Conservation (phyloP, 2,329 filamentous ascomycete genomes). For the Colletotrichum tropicicola region DNA sequence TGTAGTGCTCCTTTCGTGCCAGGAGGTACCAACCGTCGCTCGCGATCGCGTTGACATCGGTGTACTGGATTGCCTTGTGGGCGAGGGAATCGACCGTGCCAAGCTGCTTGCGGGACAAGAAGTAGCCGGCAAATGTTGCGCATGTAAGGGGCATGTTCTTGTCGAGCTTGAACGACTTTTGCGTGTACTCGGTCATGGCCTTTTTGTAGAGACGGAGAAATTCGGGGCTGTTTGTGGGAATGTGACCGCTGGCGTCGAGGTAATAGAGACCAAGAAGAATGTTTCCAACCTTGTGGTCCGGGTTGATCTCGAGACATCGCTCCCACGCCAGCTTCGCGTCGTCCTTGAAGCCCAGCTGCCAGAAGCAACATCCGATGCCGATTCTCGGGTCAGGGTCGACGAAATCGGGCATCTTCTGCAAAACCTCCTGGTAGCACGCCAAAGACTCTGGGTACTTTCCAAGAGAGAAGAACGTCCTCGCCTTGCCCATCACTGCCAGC, state of each 20-base stretch:
- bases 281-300: conserved; percentile 88
- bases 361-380: conserved; percentile 95
- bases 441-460: conserved; percentile 87
- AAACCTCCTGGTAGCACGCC: conserved; percentile 84
- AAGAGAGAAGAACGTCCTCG: conserved; percentile 85
- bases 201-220: conserved; percentile 90
- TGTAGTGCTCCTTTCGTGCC: conserved; percentile 89
- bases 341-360: conserved; percentile 94
- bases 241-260: conserved; percentile 84
- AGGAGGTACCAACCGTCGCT: conserved; percentile 98
- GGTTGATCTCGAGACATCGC: conserved; percentile 80
- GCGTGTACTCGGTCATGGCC: conserved; percentile 93
- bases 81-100: conserved; percentile 86
- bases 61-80: conserved; percentile 93
- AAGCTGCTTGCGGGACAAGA: conserved; percentile 83
- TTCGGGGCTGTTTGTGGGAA: conserved; percentile 83
- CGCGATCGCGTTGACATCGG: conserved; percentile 94
- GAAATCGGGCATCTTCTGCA: conserved; percentile 86
- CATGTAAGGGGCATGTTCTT: conserved; percentile 91
- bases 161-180: conserved; percentile 92
- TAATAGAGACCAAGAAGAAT: conserved; percentile 91
- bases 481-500: conserved; percentile 90
- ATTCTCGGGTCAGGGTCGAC: conserved; percentile 95
- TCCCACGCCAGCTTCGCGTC: conserved; percentile 94
- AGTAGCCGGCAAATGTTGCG: conserved; percentile 89